Percentiles rank a stretch among this genome's conserved stretches.
phyloP scores from a whole-genome alignment of 192 early-diverging fungal genomes.

The Funneliformis geosporum region DNA sequence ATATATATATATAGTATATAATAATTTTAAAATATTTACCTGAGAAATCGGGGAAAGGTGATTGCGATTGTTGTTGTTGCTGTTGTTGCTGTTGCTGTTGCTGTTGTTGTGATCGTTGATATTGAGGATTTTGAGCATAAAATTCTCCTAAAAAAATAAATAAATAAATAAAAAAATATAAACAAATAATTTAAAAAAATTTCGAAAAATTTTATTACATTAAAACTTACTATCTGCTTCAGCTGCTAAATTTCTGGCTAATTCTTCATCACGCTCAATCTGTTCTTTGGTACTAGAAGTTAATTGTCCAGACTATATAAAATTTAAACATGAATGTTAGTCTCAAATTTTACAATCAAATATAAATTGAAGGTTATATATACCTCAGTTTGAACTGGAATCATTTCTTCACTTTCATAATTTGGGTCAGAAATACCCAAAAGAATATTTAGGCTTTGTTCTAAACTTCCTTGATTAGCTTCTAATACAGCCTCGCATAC shows the following conservation, averaged over 20 bases:
- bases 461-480: constrained; percentile 47
- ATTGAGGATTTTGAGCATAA: constrained; percentile 2
- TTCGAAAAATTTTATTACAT: constrained; percentile 18
- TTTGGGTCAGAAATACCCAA: constrained; percentile 57
- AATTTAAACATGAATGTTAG: background rate
- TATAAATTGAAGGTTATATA: background rate
- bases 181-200: background rate
- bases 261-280: constrained; percentile 56
- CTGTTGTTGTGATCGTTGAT: constrained; percentile 32
- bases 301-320: constrained; percentile 33
- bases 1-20: background rate
- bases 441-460: constrained; percentile 52
- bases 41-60: constrained; percentile 35
- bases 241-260: constrained; percentile 49
- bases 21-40: background rate
- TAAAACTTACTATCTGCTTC: constrained; percentile 48
- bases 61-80: constrained; percentile 37
- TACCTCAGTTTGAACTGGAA: constrained; percentile 26
- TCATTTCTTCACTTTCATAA: constrained; percentile 44
- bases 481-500: constrained; percentile 54
- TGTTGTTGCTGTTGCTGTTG: constrained; percentile 42
- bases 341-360: background rate
- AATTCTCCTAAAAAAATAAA: constrained; percentile 14
- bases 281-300: constrained; percentile 52
- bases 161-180: background rate